Evolutionary conservation across 768 basidiomycete species (phyloP), one percentile per base, ranked within the genome.

Genomic region (Rhodotorula paludigena): DNA sequence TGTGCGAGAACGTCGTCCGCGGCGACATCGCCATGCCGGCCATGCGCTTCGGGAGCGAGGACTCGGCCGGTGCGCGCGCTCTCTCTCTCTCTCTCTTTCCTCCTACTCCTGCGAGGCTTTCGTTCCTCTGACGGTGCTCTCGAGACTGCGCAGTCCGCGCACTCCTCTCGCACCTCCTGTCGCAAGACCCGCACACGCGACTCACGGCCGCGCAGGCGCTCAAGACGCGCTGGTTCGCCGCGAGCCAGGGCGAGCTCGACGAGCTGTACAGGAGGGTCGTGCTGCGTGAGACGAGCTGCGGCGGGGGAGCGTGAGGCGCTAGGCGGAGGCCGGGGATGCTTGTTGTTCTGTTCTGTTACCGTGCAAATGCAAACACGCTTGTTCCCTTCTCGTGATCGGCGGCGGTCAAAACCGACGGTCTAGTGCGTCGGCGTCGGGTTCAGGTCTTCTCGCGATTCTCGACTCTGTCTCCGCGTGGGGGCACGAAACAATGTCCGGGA

Each of bases 231-330:
- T 63, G 61, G 61, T 47, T 63, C 42, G 30, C 16, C 9, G 5
- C 5, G 35, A 63, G 61, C 53, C 30, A n/a, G 44, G 20, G 1
- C 9, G 42, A 63, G 35, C 38, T 63, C 20, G 42, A 54, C 18
- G 44, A 33, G 53, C 44, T 63, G 3, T 63, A 54, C 23, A 18
- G 14, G 32, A 44, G 35, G 44, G 33, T 55, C 25, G 61, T 63
- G n/a, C n/a, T n/a, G n/a, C n/a, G n/a, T n/a, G n/a, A n/a, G n/a
- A n/a, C n/a, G n/a, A n/a, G n/a, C n/a, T n/a, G n/a, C n/a, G n/a
- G n/a, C n/a, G n/a, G n/a, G n/a, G n/a, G n/a, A n/a, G n/a, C n/a
- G n/a, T n/a, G n/a, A n/a, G n/a, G n/a, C n/a, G n/a, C n/a, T n/a
- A n/a, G n/a, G n/a, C n/a, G n/a, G n/a, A n/a, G n/a, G n/a, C n/a